Base-by-base conservation (phyloP, 1,284 basidiomycete species). In the Coniferiporia sulphurascens region DNA sequence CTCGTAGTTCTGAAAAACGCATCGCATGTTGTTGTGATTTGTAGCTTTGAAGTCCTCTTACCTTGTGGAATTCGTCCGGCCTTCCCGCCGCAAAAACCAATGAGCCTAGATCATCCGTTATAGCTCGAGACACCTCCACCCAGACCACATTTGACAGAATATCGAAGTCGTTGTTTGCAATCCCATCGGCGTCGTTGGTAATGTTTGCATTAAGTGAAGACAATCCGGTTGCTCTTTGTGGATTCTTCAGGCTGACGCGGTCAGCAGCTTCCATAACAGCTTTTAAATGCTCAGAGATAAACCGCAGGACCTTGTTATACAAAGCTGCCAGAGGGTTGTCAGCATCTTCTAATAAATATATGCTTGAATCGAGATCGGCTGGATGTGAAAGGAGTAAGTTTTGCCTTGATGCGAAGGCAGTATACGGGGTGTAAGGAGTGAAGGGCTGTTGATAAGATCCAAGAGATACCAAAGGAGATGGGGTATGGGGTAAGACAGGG, bases 51-150 rank as follows among this genome's bases (percentile, higher is more conserved):
- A 27, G 27, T 5, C 27, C 5, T 27, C 78, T 60, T 60, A 93
- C 93, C 77, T 87, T 88, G 61, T 92, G 86, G 70, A 99, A 93
- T 62, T 95, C 91, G 60, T 91, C 85, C 4, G 96, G 91, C 57
- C 89, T 83, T 2, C 97, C 96, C 5, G 90, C 91, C 35, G 95
- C 88, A 70, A 98, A 99, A 2, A 99, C 85, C 4, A 85, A 74
- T 36, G 74, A 74, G 0, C 94, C 95, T 41, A 98, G 75, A 67
- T 95, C 91, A 63, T 90, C 86, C 76, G 93, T 86, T 55, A 98
- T 83, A 0, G 87, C 81, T 32, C 80, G 76, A 3, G 86, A 87
- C 38, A 97, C 73, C 70, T 94, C 91, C 19, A 87, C 86, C 91
- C 94, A 97, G 10, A 98, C 75, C 2, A 95, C 90, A 65, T 91